A percentile compares a stretch with the other conserved stretches of the same genome.
Evolutionary conservation across 257 asterid genomes (phyloP).

Genomic region (Leptodermis oblonga): DNA sequence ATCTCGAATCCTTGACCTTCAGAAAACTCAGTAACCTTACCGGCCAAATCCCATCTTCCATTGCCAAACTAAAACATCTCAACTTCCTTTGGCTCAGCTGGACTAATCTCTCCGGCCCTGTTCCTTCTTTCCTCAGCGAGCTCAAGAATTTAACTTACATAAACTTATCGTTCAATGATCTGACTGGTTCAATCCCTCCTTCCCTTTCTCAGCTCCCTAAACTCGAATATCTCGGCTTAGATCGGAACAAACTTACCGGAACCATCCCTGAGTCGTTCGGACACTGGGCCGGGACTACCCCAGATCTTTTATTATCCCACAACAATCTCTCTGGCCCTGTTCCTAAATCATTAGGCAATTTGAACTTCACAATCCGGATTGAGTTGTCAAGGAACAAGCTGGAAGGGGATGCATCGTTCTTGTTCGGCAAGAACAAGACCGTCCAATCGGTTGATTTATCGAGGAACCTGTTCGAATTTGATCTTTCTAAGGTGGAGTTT

Average conservation of each 20-base stretch:
- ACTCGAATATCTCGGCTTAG: conserved; percentile 7
- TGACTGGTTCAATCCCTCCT: conserved; percentile 23
- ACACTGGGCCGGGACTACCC: conserved; percentile 14
- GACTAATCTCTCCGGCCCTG: conserved; percentile 26
- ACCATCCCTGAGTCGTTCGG: conserved; percentile 19
- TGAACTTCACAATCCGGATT: conserved; percentile 25
- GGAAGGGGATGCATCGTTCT: too few species aligned
- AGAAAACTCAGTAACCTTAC: conserved; percentile 34
- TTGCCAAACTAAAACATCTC: conserved; percentile 36
- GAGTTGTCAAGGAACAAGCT: conserved; percentile 49
- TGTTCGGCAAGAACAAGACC: too few species aligned
- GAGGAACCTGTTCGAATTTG: too few species aligned
- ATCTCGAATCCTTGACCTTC: conserved; percentile 31
- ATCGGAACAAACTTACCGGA: conserved; percentile 3
- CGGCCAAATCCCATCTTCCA: conserved; percentile 41
- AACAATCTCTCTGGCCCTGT: conserved; percentile 52
- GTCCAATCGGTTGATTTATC: too few species aligned
- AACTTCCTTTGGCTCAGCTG: conserved; percentile 15
- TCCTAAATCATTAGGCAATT: conserved; percentile 33
- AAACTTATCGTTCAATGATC: conserved; percentile 1
- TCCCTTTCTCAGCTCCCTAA: conserved; percentile 35
- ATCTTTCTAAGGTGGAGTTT: too few species aligned
- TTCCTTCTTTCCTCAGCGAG: conserved; percentile 9
- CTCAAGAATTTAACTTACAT: conserved; percentile 22
- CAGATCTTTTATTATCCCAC: conserved; percentile 44